These are phyloP conservation scores for Serendipita indica DNA, from an alignment of 768 basidiomycete genomes.

Conservation along the genomic window DNA sequence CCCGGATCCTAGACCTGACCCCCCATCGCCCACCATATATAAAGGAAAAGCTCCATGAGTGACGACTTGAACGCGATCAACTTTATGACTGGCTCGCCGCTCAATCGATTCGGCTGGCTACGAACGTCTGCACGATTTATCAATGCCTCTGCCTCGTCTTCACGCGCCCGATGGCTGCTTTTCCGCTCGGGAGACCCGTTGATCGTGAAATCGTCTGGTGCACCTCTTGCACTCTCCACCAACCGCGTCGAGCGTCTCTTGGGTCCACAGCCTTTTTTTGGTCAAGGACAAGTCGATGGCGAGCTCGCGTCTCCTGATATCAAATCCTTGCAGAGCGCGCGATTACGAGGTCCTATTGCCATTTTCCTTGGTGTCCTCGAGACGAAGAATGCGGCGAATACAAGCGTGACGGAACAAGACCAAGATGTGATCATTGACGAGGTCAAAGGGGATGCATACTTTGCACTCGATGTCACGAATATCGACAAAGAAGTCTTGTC, in stretches of 20 bases:
- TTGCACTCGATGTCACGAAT: slow-evolving; percentile 60
- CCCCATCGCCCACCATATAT: not conserved
- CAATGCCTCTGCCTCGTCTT: slow-evolving; percentile 46
- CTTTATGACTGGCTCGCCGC: slow-evolving; percentile 46
- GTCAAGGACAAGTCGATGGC: slow-evolving; percentile 42
- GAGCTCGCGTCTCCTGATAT: slow-evolving; percentile 17
- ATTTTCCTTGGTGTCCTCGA: slow-evolving; percentile 77
- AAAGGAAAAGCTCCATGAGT: not conserved
- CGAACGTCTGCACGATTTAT: slow-evolving; percentile 61
- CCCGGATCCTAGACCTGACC: not conserved
- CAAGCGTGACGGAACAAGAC: slow-evolving; percentile 33
- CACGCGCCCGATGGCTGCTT: slow-evolving; percentile 59
- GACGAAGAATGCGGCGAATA: slow-evolving; percentile 27
- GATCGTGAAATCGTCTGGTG: slow-evolving; percentile 25
- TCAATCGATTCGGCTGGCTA: slow-evolving; percentile 75
- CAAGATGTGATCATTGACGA: too few relatives aligned
- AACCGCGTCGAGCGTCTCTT: slow-evolving; percentile 49
- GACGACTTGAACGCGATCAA: slow-evolving; percentile 20
- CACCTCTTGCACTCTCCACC: slow-evolving; percentile 42
- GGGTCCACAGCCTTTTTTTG: slow-evolving; percentile 53
- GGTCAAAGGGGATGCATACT: slow-evolving; percentile 71
- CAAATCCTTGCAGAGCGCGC: slow-evolving; percentile 35
- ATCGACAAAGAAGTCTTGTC: slow-evolving; percentile 18
- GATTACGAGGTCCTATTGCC: slow-evolving; percentile 43
- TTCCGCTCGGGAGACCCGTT: slow-evolving; percentile 65